Evolutionary conservation across 495 filamentous ascomycete species (phyloP).

Genomic region (Xylaria venustula): DNA sequence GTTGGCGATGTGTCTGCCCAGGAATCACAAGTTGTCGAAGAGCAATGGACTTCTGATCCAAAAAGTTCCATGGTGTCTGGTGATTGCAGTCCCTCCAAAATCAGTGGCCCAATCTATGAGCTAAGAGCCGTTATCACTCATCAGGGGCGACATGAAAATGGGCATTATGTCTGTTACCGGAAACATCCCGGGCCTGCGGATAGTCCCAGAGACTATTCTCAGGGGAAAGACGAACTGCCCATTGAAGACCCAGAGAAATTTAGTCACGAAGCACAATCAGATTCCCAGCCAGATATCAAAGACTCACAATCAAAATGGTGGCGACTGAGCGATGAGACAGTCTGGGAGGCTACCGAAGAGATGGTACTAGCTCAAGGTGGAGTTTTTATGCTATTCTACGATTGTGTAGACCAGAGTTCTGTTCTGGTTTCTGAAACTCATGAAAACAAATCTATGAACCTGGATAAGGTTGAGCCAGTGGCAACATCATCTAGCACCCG

Average conservation of each 20-base stretch:
- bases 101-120: constrained; percentile 65
- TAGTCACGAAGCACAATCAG: not conserved
- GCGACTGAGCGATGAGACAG: constrained; percentile 81
- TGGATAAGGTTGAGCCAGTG: not conserved
- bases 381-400: constrained; percentile 97
- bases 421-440: constrained; percentile 21
- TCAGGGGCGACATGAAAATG: constrained; percentile 87
- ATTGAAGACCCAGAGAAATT: not conserved
- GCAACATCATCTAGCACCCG: not conserved
- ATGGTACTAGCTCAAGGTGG: constrained; percentile 72
- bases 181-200: constrained; percentile 49
- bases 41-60: constrained; percentile 68
- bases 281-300: constrained; percentile 21
- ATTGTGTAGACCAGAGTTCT: constrained; percentile 52
- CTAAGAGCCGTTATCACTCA: constrained; percentile 86
- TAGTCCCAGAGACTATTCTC: not conserved
- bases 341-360: constrained; percentile 68
- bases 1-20: not conserved
- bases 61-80: constrained; percentile 66
- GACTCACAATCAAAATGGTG: constrained; percentile 63
- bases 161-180: constrained; percentile 91
- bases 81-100: constrained; percentile 34
- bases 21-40: constrained; percentile 35
- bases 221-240: constrained; percentile 1
- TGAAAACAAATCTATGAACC: not conserved